Evolutionary conservation across 1,284 basidiomycete genomes (phyloP).

Genomic region (Leccinum ponderosum): DNA sequence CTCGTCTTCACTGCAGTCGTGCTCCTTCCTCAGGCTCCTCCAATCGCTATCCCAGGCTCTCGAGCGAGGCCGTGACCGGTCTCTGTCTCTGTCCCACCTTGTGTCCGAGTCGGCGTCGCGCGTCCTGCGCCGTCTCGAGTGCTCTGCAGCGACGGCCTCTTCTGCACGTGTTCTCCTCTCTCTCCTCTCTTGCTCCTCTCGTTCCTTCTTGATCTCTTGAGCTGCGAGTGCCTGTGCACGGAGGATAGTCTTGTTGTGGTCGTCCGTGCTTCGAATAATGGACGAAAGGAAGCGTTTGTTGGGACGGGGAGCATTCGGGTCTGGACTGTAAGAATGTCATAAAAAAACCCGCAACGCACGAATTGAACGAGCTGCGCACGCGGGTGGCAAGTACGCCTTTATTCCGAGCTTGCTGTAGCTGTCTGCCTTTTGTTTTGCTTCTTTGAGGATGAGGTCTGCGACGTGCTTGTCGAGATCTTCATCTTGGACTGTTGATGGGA

Average conservation of each 20-base stretch:
- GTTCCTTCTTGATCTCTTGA: slow-evolving; percentile 64
- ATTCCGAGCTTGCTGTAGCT: slow-evolving; percentile 66
- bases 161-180: slow-evolving; percentile 65
- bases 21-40: slow-evolving; percentile 18
- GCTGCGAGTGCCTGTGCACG: slow-evolving; percentile 76
- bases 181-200: slow-evolving; percentile 60
- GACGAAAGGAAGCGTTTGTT: slow-evolving; percentile 91
- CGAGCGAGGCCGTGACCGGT: slow-evolving; percentile 26
- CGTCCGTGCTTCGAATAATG: slow-evolving; percentile 88
- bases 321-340: slow-evolving; percentile 27
- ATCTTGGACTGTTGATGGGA: slow-evolving; percentile 66
- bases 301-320: slow-evolving; percentile 72
- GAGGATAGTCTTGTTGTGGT: slow-evolving; percentile 85
- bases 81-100: slow-evolving; percentile 46
- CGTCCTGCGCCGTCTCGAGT: slow-evolving; percentile 45
- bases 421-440: slow-evolving; percentile 88
- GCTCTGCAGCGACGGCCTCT: slow-evolving; percentile 67
- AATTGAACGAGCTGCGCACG: slow-evolving; percentile 30
- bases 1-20: slow-evolving; percentile 20
- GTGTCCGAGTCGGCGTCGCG: slow-evolving; percentile 40
- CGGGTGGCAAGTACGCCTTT: slow-evolving; percentile 61
- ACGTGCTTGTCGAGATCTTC: slow-evolving; percentile 88
- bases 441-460: slow-evolving; percentile 83
- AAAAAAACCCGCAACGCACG: not conserved
- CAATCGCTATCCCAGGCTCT: slow-evolving; percentile 33